A percentile compares a stretch with the other conserved stretches of the same genome.
Evolutionary conservation across 192 early-diverging fungal genomes (phyloP).

Genomic region (Linnemannia exigua): DNA sequence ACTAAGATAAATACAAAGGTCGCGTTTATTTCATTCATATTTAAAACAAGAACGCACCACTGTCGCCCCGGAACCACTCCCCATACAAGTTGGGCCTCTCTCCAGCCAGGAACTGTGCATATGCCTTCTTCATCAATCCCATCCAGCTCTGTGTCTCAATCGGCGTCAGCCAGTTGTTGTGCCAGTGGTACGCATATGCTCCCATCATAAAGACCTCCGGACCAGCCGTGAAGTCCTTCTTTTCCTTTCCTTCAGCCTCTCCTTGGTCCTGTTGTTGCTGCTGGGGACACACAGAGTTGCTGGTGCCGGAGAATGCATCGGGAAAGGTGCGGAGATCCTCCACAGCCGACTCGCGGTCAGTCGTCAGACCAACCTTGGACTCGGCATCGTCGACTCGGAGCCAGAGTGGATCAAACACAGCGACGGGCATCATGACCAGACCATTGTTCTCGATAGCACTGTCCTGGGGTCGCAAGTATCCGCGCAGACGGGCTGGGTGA

Average conservation of each 20-base stretch:
- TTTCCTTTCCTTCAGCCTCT: not conserved
- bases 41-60: not conserved
- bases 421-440: conserved; percentile 45
- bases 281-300: conserved; percentile 33
- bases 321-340: conserved; percentile 25
- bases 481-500: conserved; percentile 46
- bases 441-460: conserved; percentile 30
- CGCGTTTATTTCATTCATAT: not conserved
- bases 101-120: conserved; percentile 38
- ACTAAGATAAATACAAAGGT: not conserved
- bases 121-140: conserved; percentile 44
- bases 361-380: not conserved
- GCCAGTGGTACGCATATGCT: conserved; percentile 58
- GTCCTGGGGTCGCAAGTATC: conserved; percentile 35
- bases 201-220: conserved; percentile 49
- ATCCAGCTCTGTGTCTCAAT: conserved; percentile 49
- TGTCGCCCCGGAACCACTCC: conserved; percentile 37
- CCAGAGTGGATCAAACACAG: conserved; percentile 58
- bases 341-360: conserved; percentile 23
- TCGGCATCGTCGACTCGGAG: conserved; percentile 32
- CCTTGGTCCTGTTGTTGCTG: not conserved
- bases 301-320: conserved; percentile 18
- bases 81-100: conserved; percentile 48
- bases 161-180: conserved; percentile 45
- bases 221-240: conserved; percentile 33